Evolutionary conservation across 2,329 filamentous ascomycete species (phyloP).

Genomic region (Paracoccidioides lutzii): DNA sequence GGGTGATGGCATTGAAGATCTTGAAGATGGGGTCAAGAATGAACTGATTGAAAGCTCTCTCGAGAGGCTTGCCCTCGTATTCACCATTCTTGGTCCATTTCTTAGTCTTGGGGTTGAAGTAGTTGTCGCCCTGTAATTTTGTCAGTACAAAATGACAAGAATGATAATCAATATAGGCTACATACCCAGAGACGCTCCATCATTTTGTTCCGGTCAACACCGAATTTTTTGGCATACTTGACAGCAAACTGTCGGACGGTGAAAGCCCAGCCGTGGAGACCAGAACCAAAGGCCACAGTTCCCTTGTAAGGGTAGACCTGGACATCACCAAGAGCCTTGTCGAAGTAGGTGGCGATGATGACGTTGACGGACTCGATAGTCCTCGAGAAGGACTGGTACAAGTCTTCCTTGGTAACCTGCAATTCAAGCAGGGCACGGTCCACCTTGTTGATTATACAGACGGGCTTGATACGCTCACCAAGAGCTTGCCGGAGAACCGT

Average conservation of each 20-base stretch:
- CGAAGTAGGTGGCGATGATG: conserved; percentile 97
- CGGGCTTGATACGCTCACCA: conserved; percentile 99
- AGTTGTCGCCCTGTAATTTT: conserved; percentile 67
- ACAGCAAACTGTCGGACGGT: conserved; percentile 94
- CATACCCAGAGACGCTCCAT: conserved; percentile 98
- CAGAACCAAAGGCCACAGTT: conserved; percentile 97
- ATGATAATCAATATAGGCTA: conserved; percentile 4
- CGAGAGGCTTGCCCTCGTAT: conserved; percentile 74
- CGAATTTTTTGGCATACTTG: conserved; percentile 98
- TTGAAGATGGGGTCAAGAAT: conserved; percentile 99
- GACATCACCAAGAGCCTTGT: conserved; percentile 92
- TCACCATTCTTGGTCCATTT: conserved; percentile 91
- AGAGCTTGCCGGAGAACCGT: conserved; percentile 98
- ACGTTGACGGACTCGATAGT: conserved; percentile 99
- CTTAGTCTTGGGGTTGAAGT: conserved; percentile 99
- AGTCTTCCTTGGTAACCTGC: conserved; percentile 95
- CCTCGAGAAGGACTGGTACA: conserved; percentile 99
- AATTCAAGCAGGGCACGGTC: conserved; percentile 98
- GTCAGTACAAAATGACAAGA: conserved; percentile 13
- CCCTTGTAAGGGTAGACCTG: conserved; percentile 97
- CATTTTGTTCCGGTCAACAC: conserved; percentile 99
- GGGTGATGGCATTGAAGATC: conserved; percentile 93
- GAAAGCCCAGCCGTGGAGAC: conserved; percentile 99
- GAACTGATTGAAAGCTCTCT: conserved; percentile 99
- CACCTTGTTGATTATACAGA: conserved; percentile 99